A percentile compares a stretch with the other conserved stretches of the same genome.
These are phyloP conservation scores for Cercis canadensis DNA, from an alignment of 306 rosid genomes.

Conservation along the genomic window DNA sequence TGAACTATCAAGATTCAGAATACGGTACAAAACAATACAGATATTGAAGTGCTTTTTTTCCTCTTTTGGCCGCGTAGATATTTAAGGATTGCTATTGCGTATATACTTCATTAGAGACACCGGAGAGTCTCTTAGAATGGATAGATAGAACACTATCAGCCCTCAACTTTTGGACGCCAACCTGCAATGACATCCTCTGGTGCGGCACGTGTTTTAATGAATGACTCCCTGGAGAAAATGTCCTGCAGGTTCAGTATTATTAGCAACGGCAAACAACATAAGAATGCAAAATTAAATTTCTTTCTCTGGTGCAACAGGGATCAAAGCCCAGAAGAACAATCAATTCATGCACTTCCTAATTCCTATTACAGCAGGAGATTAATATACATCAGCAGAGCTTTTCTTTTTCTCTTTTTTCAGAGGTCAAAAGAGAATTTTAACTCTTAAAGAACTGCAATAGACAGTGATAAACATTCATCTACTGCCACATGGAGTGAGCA, in stretches of 20 bases:
- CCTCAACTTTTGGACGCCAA: conserved; percentile 94
- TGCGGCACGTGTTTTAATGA: conserved; percentile 71
- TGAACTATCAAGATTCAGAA: no score
- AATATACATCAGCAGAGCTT: neutral
- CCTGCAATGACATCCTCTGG: conserved; percentile 88
- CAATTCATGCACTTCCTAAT: neutral
- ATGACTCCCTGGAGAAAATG: conserved; percentile 80
- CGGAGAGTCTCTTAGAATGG: conserved; percentile 21
- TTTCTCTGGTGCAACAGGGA: conserved; percentile 5
- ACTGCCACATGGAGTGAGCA: neutral
- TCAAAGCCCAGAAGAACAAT: neutral
- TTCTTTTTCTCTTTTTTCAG: no score
- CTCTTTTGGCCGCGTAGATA: no score
- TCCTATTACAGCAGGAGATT: neutral
- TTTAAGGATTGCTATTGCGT: no score
- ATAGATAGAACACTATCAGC: conserved; percentile 40
- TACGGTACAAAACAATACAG: neutral
- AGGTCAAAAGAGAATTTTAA: no score
- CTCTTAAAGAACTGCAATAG: no score
- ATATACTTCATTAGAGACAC: no score
- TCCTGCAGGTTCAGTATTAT: conserved; percentile 54
- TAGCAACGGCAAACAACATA: conserved; percentile 20
- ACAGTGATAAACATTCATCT: neutral
- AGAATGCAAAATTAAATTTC: neutral
- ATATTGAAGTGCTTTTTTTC: neutral